A percentile compares a stretch with the other conserved stretches of the same genome.
phyloP scores from a whole-genome alignment of 805 yeast genomes.

The Nakazawaea sp. region DNA sequence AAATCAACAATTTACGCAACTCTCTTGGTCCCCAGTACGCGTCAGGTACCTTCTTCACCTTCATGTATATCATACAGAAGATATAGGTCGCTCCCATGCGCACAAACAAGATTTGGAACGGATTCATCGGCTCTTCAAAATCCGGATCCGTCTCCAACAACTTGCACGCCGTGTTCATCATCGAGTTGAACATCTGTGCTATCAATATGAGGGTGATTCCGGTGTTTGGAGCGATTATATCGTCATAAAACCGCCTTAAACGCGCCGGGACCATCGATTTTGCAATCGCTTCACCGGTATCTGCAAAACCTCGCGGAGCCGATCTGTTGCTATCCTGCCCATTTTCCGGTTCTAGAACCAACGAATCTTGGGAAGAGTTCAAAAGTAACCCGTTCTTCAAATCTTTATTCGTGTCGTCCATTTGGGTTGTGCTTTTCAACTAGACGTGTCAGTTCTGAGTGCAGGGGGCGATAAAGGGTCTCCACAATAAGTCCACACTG shows the following conservation, averaged over 20 bases:
- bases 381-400: background rate
- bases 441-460: too few species aligned
- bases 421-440: too few species aligned
- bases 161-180: constrained; percentile 73
- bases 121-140: constrained; percentile 57
- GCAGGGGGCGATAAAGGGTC: too few species aligned
- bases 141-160: constrained; percentile 61
- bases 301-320: too few species aligned
- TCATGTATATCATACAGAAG: constrained; percentile 53
- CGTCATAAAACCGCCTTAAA: background rate
- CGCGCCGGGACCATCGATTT: too few species aligned
- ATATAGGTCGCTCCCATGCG: constrained; percentile 70
- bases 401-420: too few species aligned
- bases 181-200: constrained; percentile 68
- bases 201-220: constrained; percentile 55
- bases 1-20: constrained; percentile 42
- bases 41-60: constrained; percentile 40
- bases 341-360: background rate
- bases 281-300: too few species aligned
- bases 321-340: too few species aligned
- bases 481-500: too few species aligned
- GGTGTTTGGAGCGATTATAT: constrained; percentile 26
- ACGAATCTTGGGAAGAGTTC: background rate
- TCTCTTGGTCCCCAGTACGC: constrained; percentile 67
- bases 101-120: constrained; percentile 69